Evolutionary conservation across 139 green algal genomes (phyloP), one percentile per base, ranked within the genome.

Genomic region (Haematococcus lacustris): DNA sequence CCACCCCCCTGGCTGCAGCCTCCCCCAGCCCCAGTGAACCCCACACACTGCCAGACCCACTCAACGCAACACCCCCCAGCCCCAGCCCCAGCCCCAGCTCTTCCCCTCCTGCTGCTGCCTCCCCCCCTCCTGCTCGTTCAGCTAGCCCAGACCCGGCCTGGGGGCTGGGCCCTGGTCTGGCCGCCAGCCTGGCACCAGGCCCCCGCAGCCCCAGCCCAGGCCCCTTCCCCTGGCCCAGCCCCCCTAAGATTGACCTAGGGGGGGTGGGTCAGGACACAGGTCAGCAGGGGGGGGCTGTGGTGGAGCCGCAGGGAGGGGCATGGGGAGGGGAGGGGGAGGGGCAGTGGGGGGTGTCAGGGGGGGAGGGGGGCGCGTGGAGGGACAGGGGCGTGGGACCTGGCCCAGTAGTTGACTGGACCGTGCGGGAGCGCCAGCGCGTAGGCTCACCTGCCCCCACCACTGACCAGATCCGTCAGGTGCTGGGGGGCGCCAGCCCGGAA

Each of bases 401-500:
- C n/a, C n/a, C n/a, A n/a, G n/a, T n/a, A n/a, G 37, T 34, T 2
- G 33, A 26, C 63, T 69, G 63, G 63, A 50, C 51, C 37, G 63
- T 69, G 7, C 60, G 1, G 21, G 38, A 33, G 73, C 28, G 2
- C 28, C 61, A 65, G 71, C 43, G 38, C 7, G 51, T 69, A 6
- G 63, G 63, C 30, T 51, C 35, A 3, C 63, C 63, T 6, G 63
- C 63, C 2, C 63, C 63, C 37, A 51, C 13, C 7, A n/a, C 13
- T 2, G 13, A 50, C 3, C 63, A 69, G 63, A 69, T 69, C 39
- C 32, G 6, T 32, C 5, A 80, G 65, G 73, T 79, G 0, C 69
- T 80, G 1, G 78, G 76, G 3, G 68, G 75, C 5, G 78, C 78
- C 23, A 75, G 38, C 37, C n/a, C 38, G 2, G 78, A 86, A n/a